phyloP scores from a whole-genome alignment of 169 alveolate species.

The Plasmodium gaboni region DNA sequence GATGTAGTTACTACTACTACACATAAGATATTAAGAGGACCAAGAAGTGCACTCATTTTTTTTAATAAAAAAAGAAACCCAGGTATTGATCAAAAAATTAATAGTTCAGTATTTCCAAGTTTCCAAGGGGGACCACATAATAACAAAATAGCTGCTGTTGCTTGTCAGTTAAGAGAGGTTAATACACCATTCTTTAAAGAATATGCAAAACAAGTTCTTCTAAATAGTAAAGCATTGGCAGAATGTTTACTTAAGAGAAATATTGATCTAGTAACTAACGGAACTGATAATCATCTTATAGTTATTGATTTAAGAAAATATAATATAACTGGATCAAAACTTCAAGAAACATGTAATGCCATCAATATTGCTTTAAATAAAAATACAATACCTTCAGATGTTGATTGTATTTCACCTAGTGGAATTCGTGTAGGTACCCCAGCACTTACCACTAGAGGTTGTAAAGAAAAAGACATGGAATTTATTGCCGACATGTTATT shows the following conservation, averaged over 20 bases:
- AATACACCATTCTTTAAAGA: constrained; percentile 79
- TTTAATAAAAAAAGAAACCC: constrained; percentile 88
- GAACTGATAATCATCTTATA: constrained; percentile 95
- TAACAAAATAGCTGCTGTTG: constrained; percentile 91
- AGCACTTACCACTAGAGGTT: constrained; percentile 95
- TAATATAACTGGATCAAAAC: constrained; percentile 90
- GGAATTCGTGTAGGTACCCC: constrained; percentile 97
- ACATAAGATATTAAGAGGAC: constrained; percentile 97
- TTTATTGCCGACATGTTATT: constrained; percentile 83
- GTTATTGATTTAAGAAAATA: constrained; percentile 89
- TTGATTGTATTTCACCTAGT: constrained; percentile 90
- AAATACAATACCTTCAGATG: constrained; percentile 90
- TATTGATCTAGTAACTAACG: constrained; percentile 87
- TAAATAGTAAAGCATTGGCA: constrained; percentile 90
- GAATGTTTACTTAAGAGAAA: constrained; percentile 83
- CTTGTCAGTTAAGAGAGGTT: constrained; percentile 89
- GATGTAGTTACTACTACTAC: constrained; percentile 99
- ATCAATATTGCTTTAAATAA: constrained; percentile 90
- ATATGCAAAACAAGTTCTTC: constrained; percentile 84
- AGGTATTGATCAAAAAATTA: constrained; percentile 92
- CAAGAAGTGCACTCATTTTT: constrained; percentile 96
- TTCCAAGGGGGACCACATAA: constrained; percentile 98
- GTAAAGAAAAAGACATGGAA: constrained; percentile 89
- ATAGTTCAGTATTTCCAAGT: constrained; percentile 97
- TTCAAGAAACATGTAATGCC: constrained; percentile 90